A percentile compares a stretch with the other conserved stretches of the same genome.
Conservation (phyloP, 306 rosid species). For the Vigna angularis region DNA sequence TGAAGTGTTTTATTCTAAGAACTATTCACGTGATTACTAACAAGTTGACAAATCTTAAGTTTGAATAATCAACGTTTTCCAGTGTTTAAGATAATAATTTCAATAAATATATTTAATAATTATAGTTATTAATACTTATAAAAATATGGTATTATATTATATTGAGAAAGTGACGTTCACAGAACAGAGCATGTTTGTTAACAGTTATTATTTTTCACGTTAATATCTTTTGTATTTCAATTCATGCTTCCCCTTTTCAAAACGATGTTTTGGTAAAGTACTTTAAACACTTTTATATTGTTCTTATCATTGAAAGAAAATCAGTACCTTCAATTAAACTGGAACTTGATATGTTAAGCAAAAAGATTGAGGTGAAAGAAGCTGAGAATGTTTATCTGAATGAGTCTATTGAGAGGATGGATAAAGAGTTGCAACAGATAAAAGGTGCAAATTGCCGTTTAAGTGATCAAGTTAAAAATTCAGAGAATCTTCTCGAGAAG, state of each 20-base stretch:
- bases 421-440: too few relatives aligned
- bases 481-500: too few relatives aligned
- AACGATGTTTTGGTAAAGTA: too few relatives aligned
- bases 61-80: slow-evolving; percentile 33
- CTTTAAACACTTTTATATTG: too few relatives aligned
- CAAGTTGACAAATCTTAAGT: slow-evolving; percentile 1
- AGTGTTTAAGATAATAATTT: neutral
- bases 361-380: too few relatives aligned
- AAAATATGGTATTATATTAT: slow-evolving; percentile 9
- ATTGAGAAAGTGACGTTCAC: slow-evolving; percentile 30
- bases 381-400: too few relatives aligned
- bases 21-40: slow-evolving; percentile 15
- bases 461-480: too few relatives aligned
- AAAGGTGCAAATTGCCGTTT: too few relatives aligned
- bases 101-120: neutral
- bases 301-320: too few relatives aligned
- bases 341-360: too few relatives aligned
- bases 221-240: slow-evolving; percentile 24
- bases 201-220: slow-evolving; percentile 30
- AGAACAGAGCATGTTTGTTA: slow-evolving; percentile 29
- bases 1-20: neutral
- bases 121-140: neutral
- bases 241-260: neutral
- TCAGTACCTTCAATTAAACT: too few relatives aligned
- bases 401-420: too few relatives aligned